Percentiles rank a stretch among this genome's conserved stretches.
Conservation (phyloP, 164 flowering plant species). For the Magnolia changhungtana region DNA sequence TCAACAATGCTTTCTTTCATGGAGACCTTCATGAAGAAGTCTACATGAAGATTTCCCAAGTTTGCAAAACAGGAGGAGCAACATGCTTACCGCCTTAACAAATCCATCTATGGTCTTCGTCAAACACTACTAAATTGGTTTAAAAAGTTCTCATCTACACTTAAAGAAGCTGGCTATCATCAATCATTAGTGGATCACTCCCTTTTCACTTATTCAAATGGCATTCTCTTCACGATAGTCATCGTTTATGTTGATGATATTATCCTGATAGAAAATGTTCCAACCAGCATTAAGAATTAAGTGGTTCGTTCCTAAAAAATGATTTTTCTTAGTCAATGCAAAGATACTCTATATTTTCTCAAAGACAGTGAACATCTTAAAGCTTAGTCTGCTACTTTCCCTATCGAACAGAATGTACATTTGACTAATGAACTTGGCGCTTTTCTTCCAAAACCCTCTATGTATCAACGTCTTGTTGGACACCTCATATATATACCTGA, state of each 20-base stretch:
- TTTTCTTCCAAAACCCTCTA: too few species aligned
- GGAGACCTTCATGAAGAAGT: constrained; percentile 1
- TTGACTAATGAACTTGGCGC: too few species aligned
- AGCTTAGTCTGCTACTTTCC: background rate
- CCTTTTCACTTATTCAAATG: background rate
- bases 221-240: background rate
- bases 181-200: constrained; percentile 1
- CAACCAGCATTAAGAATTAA: background rate
- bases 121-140: background rate
- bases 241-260: constrained; percentile 1
- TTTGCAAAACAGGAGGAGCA: background rate
- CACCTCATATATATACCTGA: too few species aligned
- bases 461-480: too few species aligned
- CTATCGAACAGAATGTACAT: background rate
- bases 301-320: background rate
- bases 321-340: background rate
- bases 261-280: background rate
- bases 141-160: background rate
- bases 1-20: constrained; percentile 3
- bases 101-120: too few species aligned
- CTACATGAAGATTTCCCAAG: background rate
- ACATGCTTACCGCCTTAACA: too few species aligned
- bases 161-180: background rate
- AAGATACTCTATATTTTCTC: background rate
- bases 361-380: background rate